Evolutionary conservation across 2,329 filamentous ascomycete genomes (phyloP).

Genomic region (Colletotrichum sansevieriae): DNA sequence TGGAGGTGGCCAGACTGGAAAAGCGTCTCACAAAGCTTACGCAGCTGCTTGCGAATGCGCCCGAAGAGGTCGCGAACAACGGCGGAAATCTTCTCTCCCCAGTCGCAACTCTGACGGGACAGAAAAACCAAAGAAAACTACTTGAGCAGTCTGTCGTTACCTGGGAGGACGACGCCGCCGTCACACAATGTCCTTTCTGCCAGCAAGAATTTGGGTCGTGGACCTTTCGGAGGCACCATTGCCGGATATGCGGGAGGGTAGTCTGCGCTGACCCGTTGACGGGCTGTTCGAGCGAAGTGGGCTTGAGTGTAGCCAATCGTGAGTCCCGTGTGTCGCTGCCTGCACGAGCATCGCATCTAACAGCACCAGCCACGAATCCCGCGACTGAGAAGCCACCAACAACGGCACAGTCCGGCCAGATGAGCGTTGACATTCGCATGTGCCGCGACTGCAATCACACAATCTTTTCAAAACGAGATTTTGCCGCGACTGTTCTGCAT

Average conservation of each 20-base stretch:
- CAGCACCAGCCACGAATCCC: constrained; percentile 51
- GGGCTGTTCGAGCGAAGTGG: constrained; percentile 86
- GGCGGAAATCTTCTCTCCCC: constrained; percentile 70
- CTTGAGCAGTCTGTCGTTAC: constrained; percentile 93
- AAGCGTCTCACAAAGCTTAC: constrained; percentile 93
- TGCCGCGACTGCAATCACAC: constrained; percentile 85
- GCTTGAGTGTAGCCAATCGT: constrained; percentile 77
- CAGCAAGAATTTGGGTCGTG: constrained; percentile 96
- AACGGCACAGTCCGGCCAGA: constrained; percentile 54
- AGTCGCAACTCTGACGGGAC: constrained; percentile 72
- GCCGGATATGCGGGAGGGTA: constrained; percentile 90
- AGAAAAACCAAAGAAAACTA: constrained; percentile 81
- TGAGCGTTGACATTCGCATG: constrained; percentile 88
- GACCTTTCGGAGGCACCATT: constrained; percentile 94
- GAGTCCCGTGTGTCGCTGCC: constrained; percentile 7
- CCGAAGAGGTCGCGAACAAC: constrained; percentile 71
- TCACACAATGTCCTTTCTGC: constrained; percentile 89
- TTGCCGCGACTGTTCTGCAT: constrained; percentile 75
- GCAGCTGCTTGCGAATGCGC: constrained; percentile 81
- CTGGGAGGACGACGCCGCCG: constrained; percentile 92
- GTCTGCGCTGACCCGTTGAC: constrained; percentile 92
- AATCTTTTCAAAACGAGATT: constrained; percentile 78
- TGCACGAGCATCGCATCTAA: constrained; percentile 20
- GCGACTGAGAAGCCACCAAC: constrained; percentile 58
- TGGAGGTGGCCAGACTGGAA: constrained; percentile 91